Percentiles rank a stretch among this genome's conserved stretches.
These are phyloP conservation scores for Sporobolomyces pararoseus DNA, from an alignment of 768 basidiomycete species.

Conservation along the genomic window DNA sequence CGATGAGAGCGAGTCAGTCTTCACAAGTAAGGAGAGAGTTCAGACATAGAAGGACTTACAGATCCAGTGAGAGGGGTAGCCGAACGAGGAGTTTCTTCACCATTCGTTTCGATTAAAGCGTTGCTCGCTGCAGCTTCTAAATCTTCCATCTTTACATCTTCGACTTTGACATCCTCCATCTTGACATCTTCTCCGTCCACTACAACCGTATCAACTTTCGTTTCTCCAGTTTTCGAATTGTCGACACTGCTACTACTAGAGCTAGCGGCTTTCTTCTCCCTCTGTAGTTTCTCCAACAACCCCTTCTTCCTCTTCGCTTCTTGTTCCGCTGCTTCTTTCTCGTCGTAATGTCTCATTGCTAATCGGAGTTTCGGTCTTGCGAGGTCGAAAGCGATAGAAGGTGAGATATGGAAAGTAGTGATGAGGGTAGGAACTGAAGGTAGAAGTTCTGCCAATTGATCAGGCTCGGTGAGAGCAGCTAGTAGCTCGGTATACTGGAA, in stretches of 20 bases:
- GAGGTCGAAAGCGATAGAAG: slow-evolving; percentile 89
- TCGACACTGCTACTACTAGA: no score
- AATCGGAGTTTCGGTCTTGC: slow-evolving; percentile 59
- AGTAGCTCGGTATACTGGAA: slow-evolving; percentile 88
- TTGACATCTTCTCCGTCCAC: slow-evolving; percentile 33
- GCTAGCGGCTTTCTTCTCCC: slow-evolving; percentile 29
- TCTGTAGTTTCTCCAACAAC: slow-evolving; percentile 22
- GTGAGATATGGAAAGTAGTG: slow-evolving; percentile 70
- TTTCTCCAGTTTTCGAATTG: no score
- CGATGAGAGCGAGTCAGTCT: background rate
- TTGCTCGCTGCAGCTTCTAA: slow-evolving; percentile 48
- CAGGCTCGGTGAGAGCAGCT: slow-evolving; percentile 60
- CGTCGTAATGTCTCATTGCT: slow-evolving; percentile 29
- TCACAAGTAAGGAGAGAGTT: background rate
- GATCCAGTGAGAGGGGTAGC: background rate
- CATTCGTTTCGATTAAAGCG: slow-evolving; percentile 3
- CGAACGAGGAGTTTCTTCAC: background rate
- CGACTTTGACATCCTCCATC: slow-evolving; percentile 38
- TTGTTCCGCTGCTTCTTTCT: slow-evolving; percentile 24
- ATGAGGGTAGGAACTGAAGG: slow-evolving; percentile 73
- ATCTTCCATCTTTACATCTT: slow-evolving; percentile 16
- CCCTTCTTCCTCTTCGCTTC: slow-evolving; percentile 30
- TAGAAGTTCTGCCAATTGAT: slow-evolving; percentile 70
- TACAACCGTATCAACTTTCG: slow-evolving; percentile 1
- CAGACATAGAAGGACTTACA: background rate